Conservation (phyloP, 805 yeast genomes). For the Saccharomyces kudriavzevii region DNA sequence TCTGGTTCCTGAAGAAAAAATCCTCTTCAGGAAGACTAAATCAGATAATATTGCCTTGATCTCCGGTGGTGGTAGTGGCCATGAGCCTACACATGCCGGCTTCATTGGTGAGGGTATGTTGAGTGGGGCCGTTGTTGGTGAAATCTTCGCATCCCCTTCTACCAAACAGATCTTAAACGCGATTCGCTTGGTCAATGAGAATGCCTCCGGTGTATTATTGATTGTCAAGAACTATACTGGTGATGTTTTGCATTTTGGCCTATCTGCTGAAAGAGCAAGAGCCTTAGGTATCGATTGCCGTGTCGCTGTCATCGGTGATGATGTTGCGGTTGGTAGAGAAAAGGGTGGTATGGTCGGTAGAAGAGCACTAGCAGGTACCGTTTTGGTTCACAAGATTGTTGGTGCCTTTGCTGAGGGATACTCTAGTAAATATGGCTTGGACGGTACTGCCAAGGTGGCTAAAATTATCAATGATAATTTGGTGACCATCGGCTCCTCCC, state of each 20-base stretch:
- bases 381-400: slow-evolving; percentile 72
- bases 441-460: slow-evolving; percentile 52
- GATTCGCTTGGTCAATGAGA: slow-evolving; percentile 33
- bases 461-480: slow-evolving; percentile 50
- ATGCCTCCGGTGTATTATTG: slow-evolving; percentile 53
- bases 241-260: slow-evolving; percentile 84
- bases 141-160: slow-evolving; percentile 91
- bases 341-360: slow-evolving; percentile 91
- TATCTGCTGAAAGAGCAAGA: slow-evolving; percentile 83
- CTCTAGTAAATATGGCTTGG: slow-evolving; percentile 38
- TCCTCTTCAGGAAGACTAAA: slow-evolving; percentile 30
- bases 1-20: slow-evolving; percentile 32
- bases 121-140: slow-evolving; percentile 85
- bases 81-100: slow-evolving; percentile 90
- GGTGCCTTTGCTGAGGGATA: slow-evolving; percentile 59
- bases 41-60: slow-evolving; percentile 57
- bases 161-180: slow-evolving; percentile 79
- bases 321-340: slow-evolving; percentile 85
- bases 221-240: slow-evolving; percentile 93
- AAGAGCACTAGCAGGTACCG: slow-evolving; percentile 90
- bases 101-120: slow-evolving; percentile 78
- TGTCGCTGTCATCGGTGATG: slow-evolving; percentile 77
- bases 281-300: slow-evolving; percentile 67
- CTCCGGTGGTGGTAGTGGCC: slow-evolving; percentile 95
- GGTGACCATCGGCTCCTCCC: slow-evolving; percentile 83